Evolutionary conservation across 306 rosid species (phyloP), one percentile per base, ranked within the genome.

Genomic region (Astragalus glycyphyllos): DNA sequence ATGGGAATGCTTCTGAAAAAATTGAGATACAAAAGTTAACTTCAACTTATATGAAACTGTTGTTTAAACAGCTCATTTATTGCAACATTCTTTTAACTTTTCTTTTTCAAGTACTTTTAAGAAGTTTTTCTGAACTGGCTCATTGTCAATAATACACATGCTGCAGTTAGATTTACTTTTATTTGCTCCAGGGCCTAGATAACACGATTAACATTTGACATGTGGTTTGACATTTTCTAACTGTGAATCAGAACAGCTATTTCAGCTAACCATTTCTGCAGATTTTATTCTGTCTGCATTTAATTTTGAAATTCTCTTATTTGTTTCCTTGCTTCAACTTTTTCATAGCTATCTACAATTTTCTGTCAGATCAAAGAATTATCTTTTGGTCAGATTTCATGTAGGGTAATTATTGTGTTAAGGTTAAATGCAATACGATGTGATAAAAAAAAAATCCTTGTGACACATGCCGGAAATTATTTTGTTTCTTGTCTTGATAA

Each of bases 201-300:
- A 59, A 76, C 11, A 23, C 23, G 64, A 69, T 12, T 68, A 55
- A 69, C 49, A 32, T 59, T 58, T 32, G 32, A 48, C 34, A 26
- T 14, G 38, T 47, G 68, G 20, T 38, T 76, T 68, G 8, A 26
- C 23, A 20, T 40, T 56, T 67, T 20, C 73, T 26, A 26, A 2
- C 31, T 26, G 31, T 26, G 31, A 26, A 26, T 26, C 48, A 11
- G 4, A 67, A 48, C 7, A 14, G 44, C 46, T 47, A 29, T 64
- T 65, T 15, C 8, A 26, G 10, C 65, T 74, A 42, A 11, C 13
- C 41, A 11, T 42, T 40, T 48, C 38, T 35, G 68, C 53, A 26
- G 31, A 3, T 32, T 34, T 26, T 16, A 8, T 13, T 46, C 46
- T 11, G 46, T 3, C 17, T 26, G 7, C 13, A 23, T 58, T 38